These are phyloP conservation scores for Penicillium sp. DNA, from an alignment of 2,329 filamentous ascomycete species.

Conservation along the genomic window DNA sequence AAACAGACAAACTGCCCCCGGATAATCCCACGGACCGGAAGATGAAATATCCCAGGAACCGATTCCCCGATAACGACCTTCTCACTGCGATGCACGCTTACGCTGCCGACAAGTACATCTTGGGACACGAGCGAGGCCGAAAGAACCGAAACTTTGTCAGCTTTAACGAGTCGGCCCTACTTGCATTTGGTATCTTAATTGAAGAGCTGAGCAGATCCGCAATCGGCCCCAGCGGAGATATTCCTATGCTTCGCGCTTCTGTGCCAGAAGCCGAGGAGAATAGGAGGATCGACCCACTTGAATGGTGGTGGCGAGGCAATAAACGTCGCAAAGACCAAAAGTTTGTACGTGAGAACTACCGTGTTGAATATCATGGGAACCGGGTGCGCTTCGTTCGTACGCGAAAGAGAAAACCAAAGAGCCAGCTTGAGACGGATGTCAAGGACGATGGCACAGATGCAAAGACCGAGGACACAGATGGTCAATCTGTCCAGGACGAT, in stretches of 20 bases:
- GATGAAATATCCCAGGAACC: conserved; percentile 19
- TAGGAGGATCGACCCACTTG: neutral
- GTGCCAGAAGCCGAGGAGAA: neutral
- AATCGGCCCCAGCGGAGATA: conserved; percentile 57
- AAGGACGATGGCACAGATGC: neutral
- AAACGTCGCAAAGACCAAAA: neutral
- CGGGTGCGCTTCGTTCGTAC: neutral
- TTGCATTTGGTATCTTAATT: conserved; percentile 59
- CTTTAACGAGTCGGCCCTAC: conserved; percentile 62
- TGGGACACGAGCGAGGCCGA: conserved; percentile 27
- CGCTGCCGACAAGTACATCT: conserved; percentile 54
- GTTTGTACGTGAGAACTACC: neutral
- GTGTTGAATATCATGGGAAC: neutral
- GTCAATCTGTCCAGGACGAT: neutral
- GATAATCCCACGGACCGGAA: neutral
- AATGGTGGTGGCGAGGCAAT: neutral
- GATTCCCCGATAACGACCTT: conserved; percentile 56
- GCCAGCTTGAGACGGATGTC: no score
- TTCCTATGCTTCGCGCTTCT: conserved; percentile 47
- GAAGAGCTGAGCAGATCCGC: conserved; percentile 56
- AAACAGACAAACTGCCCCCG: conserved; percentile 47
- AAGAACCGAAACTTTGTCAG: conserved; percentile 48
- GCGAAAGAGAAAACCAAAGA: neutral
- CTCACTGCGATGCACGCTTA: conserved; percentile 59
- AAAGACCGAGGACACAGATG: neutral